Conservation (phyloP, 2,329 filamentous ascomycete species). For the Beauveria asiatica region DNA sequence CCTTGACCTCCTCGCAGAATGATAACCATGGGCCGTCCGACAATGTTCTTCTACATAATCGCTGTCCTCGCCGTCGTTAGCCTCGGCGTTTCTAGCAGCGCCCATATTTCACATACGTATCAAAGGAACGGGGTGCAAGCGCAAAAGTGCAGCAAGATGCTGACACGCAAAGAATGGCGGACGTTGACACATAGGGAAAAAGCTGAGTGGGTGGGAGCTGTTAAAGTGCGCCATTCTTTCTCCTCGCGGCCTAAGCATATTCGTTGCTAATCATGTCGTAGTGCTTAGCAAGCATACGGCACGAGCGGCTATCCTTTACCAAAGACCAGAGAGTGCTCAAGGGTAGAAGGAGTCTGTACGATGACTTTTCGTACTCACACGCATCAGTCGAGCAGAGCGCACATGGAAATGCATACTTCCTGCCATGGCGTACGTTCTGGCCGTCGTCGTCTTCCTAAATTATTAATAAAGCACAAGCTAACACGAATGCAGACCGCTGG, state of each 20-base stretch:
- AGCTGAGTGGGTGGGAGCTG: not conserved
- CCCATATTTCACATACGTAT: not conserved
- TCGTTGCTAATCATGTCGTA: not conserved
- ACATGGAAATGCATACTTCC: not conserved
- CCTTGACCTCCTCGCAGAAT: not conserved
- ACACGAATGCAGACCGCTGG: not conserved
- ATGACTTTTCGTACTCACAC: not conserved
- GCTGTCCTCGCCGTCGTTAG: too few species aligned
- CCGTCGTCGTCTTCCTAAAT: not conserved
- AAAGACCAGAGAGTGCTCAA: not conserved
- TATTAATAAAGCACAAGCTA: not conserved
- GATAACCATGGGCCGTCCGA: not conserved
- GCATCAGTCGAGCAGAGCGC: not conserved
- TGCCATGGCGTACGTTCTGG: not conserved
- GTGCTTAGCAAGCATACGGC: not conserved
- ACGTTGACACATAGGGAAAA: not conserved
- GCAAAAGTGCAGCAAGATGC: not conserved
- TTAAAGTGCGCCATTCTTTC: not conserved
- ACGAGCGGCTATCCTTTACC: not conserved
- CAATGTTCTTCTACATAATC: not conserved
- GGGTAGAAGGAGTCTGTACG: not conserved
- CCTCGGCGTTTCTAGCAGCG: too few species aligned
- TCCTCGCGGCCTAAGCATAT: not conserved
- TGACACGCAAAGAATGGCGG: not conserved
- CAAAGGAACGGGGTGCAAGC: not conserved